Percentiles rank a stretch among this genome's conserved stretches.
These are phyloP conservation scores for Pseudogymnoascus pannorum DNA, from an alignment of 2,329 filamentous ascomycete genomes.

Conservation along the genomic window DNA sequence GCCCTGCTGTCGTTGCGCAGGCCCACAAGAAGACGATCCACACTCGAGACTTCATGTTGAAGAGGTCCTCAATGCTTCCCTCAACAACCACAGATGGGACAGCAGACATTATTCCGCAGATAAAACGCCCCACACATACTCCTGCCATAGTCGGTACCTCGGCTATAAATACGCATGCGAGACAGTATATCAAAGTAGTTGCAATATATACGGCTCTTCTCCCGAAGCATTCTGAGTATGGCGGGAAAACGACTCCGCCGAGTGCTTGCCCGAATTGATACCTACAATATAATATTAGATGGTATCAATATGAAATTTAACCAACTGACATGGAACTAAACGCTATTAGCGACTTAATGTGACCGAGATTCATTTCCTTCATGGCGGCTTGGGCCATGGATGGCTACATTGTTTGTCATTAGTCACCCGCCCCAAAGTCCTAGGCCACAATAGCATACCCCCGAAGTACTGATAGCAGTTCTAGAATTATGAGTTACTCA, in stretches of 20 bases:
- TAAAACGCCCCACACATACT: slow-evolving; percentile 35
- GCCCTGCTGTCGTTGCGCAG: slow-evolving; percentile 34
- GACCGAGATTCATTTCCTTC: slow-evolving; percentile 15
- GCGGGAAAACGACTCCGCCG: slow-evolving; percentile 33
- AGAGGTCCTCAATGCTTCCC: slow-evolving; percentile 44
- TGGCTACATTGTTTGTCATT: slow-evolving; percentile 12
- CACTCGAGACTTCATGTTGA: slow-evolving; percentile 36
- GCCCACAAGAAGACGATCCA: slow-evolving; percentile 42
- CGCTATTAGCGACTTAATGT: slow-evolving; percentile 19
- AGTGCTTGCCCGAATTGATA: slow-evolving; percentile 33
- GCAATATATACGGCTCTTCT: slow-evolving; percentile 30
- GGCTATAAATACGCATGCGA: slow-evolving; percentile 34
- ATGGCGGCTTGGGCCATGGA: slow-evolving; percentile 18
- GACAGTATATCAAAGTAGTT: slow-evolving; percentile 28
- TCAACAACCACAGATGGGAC: slow-evolving; percentile 40
- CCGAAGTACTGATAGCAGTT: slow-evolving; percentile 19
- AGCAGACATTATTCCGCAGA: slow-evolving; percentile 39
- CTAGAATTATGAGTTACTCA: neutral
- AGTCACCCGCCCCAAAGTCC: neutral
- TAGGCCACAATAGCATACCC: slow-evolving; percentile 10
- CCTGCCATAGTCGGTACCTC: slow-evolving; percentile 30
- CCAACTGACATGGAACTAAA: slow-evolving; percentile 14
- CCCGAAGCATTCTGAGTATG: slow-evolving; percentile 33
- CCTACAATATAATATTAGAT: slow-evolving; percentile 14
- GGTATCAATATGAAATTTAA: slow-evolving; percentile 12